Base-by-base conservation (phyloP, 805 yeast species). In the Kluyveromyces aestuarii region DNA sequence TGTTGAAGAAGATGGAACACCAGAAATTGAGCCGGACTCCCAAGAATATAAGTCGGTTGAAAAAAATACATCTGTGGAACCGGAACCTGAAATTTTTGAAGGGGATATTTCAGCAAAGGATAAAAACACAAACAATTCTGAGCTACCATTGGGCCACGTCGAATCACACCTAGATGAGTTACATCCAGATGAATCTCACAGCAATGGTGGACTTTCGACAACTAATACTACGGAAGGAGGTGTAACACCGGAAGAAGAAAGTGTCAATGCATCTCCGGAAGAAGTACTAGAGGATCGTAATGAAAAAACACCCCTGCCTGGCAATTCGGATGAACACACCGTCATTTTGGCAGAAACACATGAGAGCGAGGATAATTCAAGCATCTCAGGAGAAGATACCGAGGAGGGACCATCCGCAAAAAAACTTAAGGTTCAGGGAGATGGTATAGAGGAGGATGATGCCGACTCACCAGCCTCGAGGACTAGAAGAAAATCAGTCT, bases 381-480 rank as follows among this genome's bases (percentile, higher is more conserved):
- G 52, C 59, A 4, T 61, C 57, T 13, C 56, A 50, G 44, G 54
- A 50, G 47, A 52, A 50, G 51, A 55, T 51, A 44, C 50, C 53
- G 27, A 52, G 43, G 41, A 27, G 43, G 14, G 54, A 48, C 16
- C 50, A 37, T 33, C 40, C 18, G 35, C 44, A 19, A 48, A 48
- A 36, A 39, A 40, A 30, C 43, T 39, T 6, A 43, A 44, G 25
- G 39, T 46, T 21, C 45, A 43, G 9, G 27, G 39, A 46, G 44
- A 47, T 18, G 40, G 25, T 18, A 44, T 44, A 14, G 27, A 41
- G 3, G 49, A 36, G 27, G 41, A 38, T 2, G 27, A 19, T 27
- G 25, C 48, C 5, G 41, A 46, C 14, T 33, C 52, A 5, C 38
- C 42, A 27, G 45, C 48, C 8, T 30, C 52, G 35, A 40, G 45